Percentiles rank a stretch among this genome's conserved stretches.
Evolutionary conservation across 2,329 filamentous ascomycete genomes (phyloP).

Genomic region (Teratosphaeria epicoccoides): DNA sequence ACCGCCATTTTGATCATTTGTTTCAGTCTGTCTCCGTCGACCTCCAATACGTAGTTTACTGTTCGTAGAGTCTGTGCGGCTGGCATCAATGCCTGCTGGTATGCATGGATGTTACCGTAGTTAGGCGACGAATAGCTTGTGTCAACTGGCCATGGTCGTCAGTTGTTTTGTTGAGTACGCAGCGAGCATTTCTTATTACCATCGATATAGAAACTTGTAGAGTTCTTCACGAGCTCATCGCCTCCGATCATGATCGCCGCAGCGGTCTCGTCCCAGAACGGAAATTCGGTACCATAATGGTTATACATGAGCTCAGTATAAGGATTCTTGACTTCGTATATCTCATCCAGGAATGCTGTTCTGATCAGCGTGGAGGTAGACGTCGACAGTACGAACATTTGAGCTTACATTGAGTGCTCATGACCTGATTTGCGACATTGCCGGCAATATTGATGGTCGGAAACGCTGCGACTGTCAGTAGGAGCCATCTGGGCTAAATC

Average conservation of each 20-base stretch:
- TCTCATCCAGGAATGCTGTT: conserved; percentile 27
- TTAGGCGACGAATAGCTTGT: conserved; percentile 30
- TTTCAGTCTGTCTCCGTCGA: conserved; percentile 29
- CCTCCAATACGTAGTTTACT: conserved; percentile 32
- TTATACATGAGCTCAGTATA: conserved; percentile 31
- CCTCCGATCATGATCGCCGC: conserved; percentile 32
- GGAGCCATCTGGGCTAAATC: not conserved
- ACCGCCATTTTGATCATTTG: conserved; percentile 30
- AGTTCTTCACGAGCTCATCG: conserved; percentile 27
- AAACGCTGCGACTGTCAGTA: not conserved
- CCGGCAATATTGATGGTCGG: conserved; percentile 34
- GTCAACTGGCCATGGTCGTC: conserved; percentile 20
- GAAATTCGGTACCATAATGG: conserved; percentile 31
- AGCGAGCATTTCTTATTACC: conserved; percentile 6
- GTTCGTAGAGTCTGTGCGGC: conserved; percentile 23
- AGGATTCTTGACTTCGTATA: conserved; percentile 28
- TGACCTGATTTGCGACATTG: conserved; percentile 39
- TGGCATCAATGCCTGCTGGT: conserved; percentile 31
- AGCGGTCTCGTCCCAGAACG: conserved; percentile 40
- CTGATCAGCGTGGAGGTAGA: conserved; percentile 13
- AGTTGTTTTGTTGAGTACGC: not conserved
- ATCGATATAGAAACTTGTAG: conserved; percentile 32
- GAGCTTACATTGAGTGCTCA: conserved; percentile 22
- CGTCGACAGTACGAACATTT: conserved; percentile 25
- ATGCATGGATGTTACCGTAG: conserved; percentile 37